Conservation (phyloP, 352 stramenopile genomes). For the Albugo laibachii region DNA sequence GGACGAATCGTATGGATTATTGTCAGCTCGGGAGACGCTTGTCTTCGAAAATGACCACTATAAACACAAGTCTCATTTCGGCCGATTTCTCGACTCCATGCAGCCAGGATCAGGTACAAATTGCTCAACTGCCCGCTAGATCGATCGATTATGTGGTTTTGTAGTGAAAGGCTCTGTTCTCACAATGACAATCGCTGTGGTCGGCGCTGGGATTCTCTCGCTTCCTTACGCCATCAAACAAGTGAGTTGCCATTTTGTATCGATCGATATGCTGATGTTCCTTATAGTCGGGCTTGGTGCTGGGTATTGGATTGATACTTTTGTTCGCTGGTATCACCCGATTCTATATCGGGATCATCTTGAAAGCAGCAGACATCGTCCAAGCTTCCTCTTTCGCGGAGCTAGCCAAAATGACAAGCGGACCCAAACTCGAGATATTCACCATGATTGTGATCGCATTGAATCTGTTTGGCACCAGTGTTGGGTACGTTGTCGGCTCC, state of each 20-base stretch:
- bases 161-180: constrained; percentile 81
- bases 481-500: constrained; percentile 68
- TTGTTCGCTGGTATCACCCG: constrained; percentile 51
- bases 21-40: constrained; percentile 37
- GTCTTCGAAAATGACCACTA: constrained; percentile 48
- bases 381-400: constrained; percentile 72
- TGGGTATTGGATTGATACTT: constrained; percentile 49
- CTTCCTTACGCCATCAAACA: constrained; percentile 67
- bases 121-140: background rate
- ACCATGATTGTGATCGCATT: constrained; percentile 64
- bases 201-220: constrained; percentile 60
- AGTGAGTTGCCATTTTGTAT: constrained; percentile 3
- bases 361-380: constrained; percentile 52
- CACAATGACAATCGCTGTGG: constrained; percentile 77
- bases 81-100: constrained; percentile 45
- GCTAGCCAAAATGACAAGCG: constrained; percentile 40
- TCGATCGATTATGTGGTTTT: background rate
- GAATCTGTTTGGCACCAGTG: constrained; percentile 75
- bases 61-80: too few relatives aligned
- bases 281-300: constrained; percentile 24
- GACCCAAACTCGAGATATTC: constrained; percentile 36
- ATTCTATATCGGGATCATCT: constrained; percentile 62
- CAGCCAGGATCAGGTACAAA: constrained; percentile 51
- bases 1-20: too few relatives aligned
- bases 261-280: background rate